Base-by-base conservation (phyloP, 352 stramenopile species). In the Ochromonadaceae sp. region DNA sequence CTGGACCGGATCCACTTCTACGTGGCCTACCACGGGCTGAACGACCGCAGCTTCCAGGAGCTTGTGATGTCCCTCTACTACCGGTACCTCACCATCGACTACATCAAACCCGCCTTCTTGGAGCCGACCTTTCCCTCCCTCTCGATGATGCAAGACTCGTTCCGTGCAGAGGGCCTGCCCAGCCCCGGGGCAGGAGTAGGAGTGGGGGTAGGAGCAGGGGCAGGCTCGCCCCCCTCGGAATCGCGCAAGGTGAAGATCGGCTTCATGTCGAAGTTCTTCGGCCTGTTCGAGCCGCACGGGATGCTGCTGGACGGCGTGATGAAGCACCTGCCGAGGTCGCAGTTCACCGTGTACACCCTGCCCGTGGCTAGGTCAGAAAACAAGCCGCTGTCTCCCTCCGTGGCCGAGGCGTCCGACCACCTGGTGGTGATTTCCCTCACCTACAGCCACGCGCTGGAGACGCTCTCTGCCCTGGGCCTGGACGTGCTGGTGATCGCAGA, bases 241-340 rank as follows among this genome's bases (percentile, higher is more conserved):
- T n/a, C n/a, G n/a, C 9, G 26, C 20, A 73, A 31, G 42, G 43
- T 72, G 0, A 68, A 68, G 31, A 48, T 83, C 28, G 77, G 72
- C 43, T 83, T 83, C 47, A 52, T 81, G 30, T 81, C 74, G 14
- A 83, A 80, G 50, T 79, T 79, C 53, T 81, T 82, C 44, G 73
- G 73, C 55, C n/a, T 50, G 20, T 68, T 72, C 67, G 72, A 83
- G 58, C 70, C 76, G 0, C 77, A 83, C 52, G 77, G 77, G 5
- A 61, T 83, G 56, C 67, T 83, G 5, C 70, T 83, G 1, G 66
- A 79, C 52, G 77, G 76, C n/a, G 50, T 81, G 2, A 58, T 83
- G 4, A 39, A 41, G 12, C 43, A 74, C 25, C 57, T 83, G 14
- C 68, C 72, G 17, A 40, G 72, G 30, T 53, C 46, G 12, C 25